Conservation (phyloP, 2,329 filamentous ascomycete species). For the Daldinia eschscholtzii region DNA sequence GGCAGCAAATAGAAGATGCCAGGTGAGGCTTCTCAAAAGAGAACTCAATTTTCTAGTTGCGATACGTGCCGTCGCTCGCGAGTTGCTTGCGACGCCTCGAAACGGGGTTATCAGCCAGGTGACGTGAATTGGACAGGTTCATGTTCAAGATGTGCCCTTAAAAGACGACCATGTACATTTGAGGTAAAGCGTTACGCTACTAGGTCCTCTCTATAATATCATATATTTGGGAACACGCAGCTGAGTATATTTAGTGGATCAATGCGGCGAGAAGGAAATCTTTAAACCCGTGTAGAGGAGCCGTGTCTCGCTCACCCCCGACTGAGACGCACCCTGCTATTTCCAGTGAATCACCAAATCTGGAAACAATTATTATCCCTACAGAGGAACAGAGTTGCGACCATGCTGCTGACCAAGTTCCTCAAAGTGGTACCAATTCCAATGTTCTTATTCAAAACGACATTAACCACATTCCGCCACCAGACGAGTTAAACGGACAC, state of each 20-base stretch:
- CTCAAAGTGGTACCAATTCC: neutral
- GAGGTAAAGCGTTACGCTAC: constrained; percentile 26
- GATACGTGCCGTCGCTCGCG: constrained; percentile 52
- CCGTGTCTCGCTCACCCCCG: neutral
- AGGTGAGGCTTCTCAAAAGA: constrained; percentile 10
- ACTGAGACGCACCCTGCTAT: neutral
- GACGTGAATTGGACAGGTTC: constrained; percentile 27
- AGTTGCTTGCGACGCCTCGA: constrained; percentile 51
- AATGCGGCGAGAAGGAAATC: neutral
- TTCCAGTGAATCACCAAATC: neutral
- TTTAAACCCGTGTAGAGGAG: neutral
- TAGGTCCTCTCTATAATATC: neutral
- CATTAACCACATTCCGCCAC: neutral
- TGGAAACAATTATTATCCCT: neutral
- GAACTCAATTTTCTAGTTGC: constrained; percentile 54
- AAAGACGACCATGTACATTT: constrained; percentile 39
- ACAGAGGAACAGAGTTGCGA: neutral
- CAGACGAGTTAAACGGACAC: neutral
- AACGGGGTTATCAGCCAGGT: constrained; percentile 32
- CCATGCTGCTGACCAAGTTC: neutral
- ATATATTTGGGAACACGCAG: neutral
- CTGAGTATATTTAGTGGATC: neutral
- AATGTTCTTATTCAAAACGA: neutral
- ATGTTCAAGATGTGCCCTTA: constrained; percentile 37
- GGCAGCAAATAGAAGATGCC: constrained; percentile 9